Percentiles rank a stretch among this genome's conserved stretches.
These are phyloP conservation scores for Podila verticillata DNA, from an alignment of 192 early-diverging fungal genomes.

Conservation along the genomic window DNA sequence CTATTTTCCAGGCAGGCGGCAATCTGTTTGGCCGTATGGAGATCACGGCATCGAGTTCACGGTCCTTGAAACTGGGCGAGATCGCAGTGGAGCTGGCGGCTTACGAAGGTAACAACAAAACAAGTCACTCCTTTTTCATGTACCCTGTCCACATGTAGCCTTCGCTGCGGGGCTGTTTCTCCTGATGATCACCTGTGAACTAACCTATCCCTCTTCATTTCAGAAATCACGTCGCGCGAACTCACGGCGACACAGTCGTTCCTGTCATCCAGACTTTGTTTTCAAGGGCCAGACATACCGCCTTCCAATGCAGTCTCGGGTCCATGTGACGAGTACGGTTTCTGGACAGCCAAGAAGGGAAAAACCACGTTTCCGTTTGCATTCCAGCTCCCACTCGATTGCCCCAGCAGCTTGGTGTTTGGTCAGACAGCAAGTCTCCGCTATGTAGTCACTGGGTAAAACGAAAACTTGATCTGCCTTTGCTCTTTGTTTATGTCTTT, in stretches of 20 bases:
- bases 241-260: slow-evolving; percentile 61
- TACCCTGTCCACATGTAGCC: neutral
- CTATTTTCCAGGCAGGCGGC: slow-evolving; percentile 67
- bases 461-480: neutral
- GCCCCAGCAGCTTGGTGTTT: slow-evolving; percentile 65
- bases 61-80: slow-evolving; percentile 66
- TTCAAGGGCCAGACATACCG: slow-evolving; percentile 64
- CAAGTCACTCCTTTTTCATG: no score
- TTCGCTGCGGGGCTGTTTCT: no score
- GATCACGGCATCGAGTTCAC: slow-evolving; percentile 53
- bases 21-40: slow-evolving; percentile 66
- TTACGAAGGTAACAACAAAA: slow-evolving; percentile 60
- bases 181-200: slow-evolving; percentile 9
- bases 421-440: slow-evolving; percentile 58
- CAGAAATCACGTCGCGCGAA: slow-evolving; percentile 57
- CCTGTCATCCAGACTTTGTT: slow-evolving; percentile 60
- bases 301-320: slow-evolving; percentile 69
- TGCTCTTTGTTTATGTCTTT: neutral
- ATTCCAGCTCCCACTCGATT: slow-evolving; percentile 69
- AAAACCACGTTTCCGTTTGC: slow-evolving; percentile 74
- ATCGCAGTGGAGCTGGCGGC: slow-evolving; percentile 70
- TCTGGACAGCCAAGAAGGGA: slow-evolving; percentile 69
- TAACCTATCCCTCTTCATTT: slow-evolving; percentile 33
- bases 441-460: slow-evolving; percentile 70
- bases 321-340: slow-evolving; percentile 55